Evolutionary conservation across 768 basidiomycete species (phyloP).

Genomic region (Xerocomus spinulosus): DNA sequence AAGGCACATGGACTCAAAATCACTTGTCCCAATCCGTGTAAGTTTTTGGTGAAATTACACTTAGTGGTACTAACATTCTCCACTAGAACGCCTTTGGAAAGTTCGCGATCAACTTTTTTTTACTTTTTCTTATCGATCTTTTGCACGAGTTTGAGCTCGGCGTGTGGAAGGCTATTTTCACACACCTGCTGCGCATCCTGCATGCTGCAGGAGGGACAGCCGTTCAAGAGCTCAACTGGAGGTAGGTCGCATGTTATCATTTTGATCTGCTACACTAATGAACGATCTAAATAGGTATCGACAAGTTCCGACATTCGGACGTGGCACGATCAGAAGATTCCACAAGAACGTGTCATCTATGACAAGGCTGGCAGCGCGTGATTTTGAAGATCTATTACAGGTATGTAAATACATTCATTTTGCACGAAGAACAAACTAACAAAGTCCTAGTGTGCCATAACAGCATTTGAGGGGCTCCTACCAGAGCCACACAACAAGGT

Average conservation of each 20-base stretch:
- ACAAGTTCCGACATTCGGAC: not conserved
- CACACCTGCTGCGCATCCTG: not conserved
- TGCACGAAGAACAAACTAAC: not conserved
- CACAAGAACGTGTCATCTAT: not conserved
- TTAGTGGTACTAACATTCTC: not conserved
- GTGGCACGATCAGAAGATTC: not conserved
- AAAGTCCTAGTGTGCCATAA: not conserved
- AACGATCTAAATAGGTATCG: no score
- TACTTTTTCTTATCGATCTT: not conserved
- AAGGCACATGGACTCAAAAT: not conserved
- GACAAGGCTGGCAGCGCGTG: not conserved
- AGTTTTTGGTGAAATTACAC: not conserved
- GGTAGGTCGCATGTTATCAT: no score
- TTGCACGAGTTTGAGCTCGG: not conserved
- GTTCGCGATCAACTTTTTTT: not conserved
- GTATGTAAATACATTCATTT: not conserved
- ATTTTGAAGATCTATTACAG: conserved; percentile 4
- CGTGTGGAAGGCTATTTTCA: not conserved
- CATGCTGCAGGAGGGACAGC: not conserved
- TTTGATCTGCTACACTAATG: no score
- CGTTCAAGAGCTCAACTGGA: not conserved
- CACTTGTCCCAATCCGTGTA: not conserved
- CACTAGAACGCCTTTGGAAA: not conserved
- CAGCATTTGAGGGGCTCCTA: not conserved
- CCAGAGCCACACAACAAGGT: not conserved